phyloP scores from a whole-genome alignment of 169 alveolate species.

The Eimeria praecox region DNA sequence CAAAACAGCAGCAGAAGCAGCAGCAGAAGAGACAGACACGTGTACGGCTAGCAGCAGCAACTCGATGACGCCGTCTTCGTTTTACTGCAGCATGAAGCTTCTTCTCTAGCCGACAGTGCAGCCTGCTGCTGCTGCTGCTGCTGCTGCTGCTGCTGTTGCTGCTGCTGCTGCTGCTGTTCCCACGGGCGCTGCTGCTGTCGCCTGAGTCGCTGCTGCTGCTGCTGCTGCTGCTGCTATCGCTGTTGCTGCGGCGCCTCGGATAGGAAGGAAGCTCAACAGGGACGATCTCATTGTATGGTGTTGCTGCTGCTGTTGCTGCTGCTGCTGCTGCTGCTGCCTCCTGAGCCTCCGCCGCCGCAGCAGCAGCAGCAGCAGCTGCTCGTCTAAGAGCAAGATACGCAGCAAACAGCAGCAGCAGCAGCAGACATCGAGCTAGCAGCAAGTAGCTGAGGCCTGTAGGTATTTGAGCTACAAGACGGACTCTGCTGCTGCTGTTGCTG shows the following conservation, averaged over 20 bases:
- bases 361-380: conserved; percentile 21
- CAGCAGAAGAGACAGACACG: not conserved
- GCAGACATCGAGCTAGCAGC: not conserved
- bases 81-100: conserved; percentile 17
- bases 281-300: not conserved
- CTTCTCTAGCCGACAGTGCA: not conserved
- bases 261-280: no score
- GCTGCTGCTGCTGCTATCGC: no score
- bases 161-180: not conserved
- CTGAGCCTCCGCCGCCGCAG: conserved; percentile 56
- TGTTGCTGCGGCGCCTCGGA: no score
- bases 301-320: not conserved
- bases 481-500: conserved; percentile 24
- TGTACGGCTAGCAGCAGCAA: conserved; percentile 21
- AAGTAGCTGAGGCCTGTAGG: conserved; percentile 41
- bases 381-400: conserved; percentile 40
- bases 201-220: not conserved
- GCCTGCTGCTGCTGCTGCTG: conserved; percentile 4
- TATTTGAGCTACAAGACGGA: not conserved
- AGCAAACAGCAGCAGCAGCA: conserved; percentile 20
- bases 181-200: not conserved
- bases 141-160: conserved; percentile 33
- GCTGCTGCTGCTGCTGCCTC: conserved; percentile 34
- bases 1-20: conserved; percentile 14
- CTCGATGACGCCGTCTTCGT: not conserved